These are phyloP conservation scores for Zygnema circumcarinatum DNA, from an alignment of 139 green algal species.

Conservation along the genomic window DNA sequence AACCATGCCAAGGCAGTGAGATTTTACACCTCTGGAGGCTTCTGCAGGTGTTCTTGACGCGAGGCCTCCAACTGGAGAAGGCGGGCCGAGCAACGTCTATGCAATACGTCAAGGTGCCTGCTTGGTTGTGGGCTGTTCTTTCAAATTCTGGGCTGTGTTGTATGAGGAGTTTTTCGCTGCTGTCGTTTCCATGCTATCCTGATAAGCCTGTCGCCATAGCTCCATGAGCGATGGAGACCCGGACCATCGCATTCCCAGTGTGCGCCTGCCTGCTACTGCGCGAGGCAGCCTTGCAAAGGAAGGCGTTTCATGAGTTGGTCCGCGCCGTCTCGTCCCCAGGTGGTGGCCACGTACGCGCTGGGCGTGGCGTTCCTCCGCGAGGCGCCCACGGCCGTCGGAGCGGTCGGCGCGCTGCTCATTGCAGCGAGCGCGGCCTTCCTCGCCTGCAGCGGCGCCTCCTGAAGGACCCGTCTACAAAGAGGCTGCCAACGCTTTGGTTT, in stretches of 20 bases:
- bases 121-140: not conserved
- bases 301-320: not conserved
- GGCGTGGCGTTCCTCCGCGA: constrained; percentile 42
- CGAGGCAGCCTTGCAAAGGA: not conserved
- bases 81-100: constrained; percentile 44
- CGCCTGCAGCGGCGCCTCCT: not conserved
- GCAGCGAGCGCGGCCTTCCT: constrained; percentile 28
- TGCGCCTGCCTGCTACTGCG: not conserved
- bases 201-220: not conserved
- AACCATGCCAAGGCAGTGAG: too few relatives aligned
- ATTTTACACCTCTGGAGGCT: too few relatives aligned
- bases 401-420: constrained; percentile 32
- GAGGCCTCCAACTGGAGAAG: constrained; percentile 54
- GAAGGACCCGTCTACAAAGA: constrained; percentile 16
- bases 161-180: not conserved
- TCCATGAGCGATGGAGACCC: not conserved
- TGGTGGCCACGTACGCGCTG: constrained; percentile 39
- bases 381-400: constrained; percentile 2
- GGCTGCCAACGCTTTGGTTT: not conserved
- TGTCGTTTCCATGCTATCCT: not conserved
- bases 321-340: too few relatives aligned
- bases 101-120: constrained; percentile 54
- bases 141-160: not conserved
- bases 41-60: constrained; percentile 45
- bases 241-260: not conserved